A percentile compares a stretch with the other conserved stretches of the same genome.
Evolutionary conservation across 177 flowering plant genomes (phyloP).

Genomic region (Vitis hybrid): DNA sequence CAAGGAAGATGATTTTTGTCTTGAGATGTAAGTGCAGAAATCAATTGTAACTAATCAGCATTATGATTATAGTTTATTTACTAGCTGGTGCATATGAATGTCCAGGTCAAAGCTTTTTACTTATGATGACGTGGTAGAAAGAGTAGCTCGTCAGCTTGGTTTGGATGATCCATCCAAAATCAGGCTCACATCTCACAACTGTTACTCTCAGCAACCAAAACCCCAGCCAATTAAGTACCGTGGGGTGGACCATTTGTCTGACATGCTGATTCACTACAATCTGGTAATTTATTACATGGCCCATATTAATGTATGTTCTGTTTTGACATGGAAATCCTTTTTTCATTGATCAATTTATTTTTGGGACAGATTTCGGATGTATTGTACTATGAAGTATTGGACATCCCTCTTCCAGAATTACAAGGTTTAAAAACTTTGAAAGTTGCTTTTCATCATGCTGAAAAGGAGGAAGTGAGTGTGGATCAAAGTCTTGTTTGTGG

Average conservation of each 20-base stretch:
- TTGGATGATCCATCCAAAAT: constrained; percentile 77
- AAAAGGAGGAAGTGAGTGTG: constrained; percentile 68
- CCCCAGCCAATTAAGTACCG: constrained; percentile 72
- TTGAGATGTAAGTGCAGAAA: constrained; percentile 53
- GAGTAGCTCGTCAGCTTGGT: constrained; percentile 68
- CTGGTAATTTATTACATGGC: constrained; percentile 46
- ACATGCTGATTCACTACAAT: constrained; percentile 81
- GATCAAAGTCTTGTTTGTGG: not conserved
- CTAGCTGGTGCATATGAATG: not conserved
- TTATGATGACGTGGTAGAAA: constrained; percentile 83
- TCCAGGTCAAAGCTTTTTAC: constrained; percentile 65
- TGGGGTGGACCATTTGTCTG: constrained; percentile 65
- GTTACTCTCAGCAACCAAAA: constrained; percentile 83
- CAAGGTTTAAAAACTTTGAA: constrained; percentile 74
- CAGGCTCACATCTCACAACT: constrained; percentile 80
- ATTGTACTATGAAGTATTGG: constrained; percentile 78
- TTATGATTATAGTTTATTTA: not conserved
- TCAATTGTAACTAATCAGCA: no score
- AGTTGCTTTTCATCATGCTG: constrained; percentile 67
- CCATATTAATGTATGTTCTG: constrained; percentile 1
- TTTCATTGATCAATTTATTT: no score
- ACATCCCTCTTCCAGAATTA: constrained; percentile 76
- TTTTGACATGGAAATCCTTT: not conserved
- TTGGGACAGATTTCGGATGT: constrained; percentile 59
- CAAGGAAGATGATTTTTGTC: constrained; percentile 66